Evolutionary conservation across 2,329 filamentous ascomycete genomes (phyloP), one percentile per base, ranked within the genome.

Genomic region (Monosporascus cannonballus): DNA sequence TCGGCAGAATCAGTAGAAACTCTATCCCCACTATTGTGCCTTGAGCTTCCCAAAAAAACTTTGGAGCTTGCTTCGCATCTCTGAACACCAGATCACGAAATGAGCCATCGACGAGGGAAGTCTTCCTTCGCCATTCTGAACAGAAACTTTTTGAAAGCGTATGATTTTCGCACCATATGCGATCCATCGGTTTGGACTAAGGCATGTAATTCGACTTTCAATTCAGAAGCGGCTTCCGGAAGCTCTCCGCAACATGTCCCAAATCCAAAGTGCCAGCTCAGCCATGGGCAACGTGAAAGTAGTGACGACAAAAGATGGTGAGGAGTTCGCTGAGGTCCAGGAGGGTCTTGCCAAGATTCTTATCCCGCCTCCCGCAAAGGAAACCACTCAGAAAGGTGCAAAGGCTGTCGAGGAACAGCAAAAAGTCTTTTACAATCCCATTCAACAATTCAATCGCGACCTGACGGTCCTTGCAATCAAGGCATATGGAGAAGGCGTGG

Each of bases 381-480:
- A 71, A 6, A 68, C 71, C 22, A 56, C 60, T 15, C 62, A 60
- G 25, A 68, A 69, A 37, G 58, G 61, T 25, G 52, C 58, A 34
- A 62, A 62, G 47, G 80, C 83, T 63, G 74, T 79, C 54, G 80
- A 85, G 49, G 78, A 83, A 61, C 77, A 84, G 39, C 81, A 85
- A 61, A 87, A 93, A 63, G 95, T 99, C 52, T 99, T 99, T 67
- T 99, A 99, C 79, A 99, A 99, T 63, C 93, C 94, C 0, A 96
- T 99, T 51, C 94, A 99, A 68, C 94, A 99, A 68, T 99, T 97
- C 77, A 99, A 99, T 71, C 87, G 95, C 47, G 94, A 99, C 67
- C 73, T 99, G 59, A 96, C 90, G 55, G 90, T 96, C 25, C 79
- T 99, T 15, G 90, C 90, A 1, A 96, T 99, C 69, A 90, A 89